Conservation (phyloP, 116 monocot genomes). For the Papilionanthe hybrid region DNA sequence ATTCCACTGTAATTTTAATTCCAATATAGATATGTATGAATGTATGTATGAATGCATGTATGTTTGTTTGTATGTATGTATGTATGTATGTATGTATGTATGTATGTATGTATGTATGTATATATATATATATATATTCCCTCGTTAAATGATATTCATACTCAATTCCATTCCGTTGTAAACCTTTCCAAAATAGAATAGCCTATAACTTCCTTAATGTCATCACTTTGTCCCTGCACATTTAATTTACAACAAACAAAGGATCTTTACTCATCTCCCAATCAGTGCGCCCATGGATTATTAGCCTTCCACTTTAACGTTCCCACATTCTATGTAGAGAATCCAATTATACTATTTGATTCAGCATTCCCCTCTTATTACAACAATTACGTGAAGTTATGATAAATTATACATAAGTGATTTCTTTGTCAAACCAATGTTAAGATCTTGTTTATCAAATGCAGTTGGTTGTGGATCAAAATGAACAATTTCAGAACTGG, state of each 20-base stretch:
- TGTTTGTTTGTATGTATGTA: too few relatives aligned
- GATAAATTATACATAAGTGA: not conserved
- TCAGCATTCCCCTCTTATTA: not conserved
- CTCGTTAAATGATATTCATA: too few relatives aligned
- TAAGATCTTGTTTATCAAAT: too few relatives aligned
- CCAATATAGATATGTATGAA: too few relatives aligned
- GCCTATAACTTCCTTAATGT: not conserved
- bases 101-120: too few relatives aligned
- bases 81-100: too few relatives aligned
- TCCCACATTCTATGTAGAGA: not conserved
- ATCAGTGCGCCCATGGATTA: not conserved
- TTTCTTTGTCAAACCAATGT: not conserved
- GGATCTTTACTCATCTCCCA: not conserved
- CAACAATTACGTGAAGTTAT: not conserved
- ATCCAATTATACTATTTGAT: not conserved
- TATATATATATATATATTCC: too few relatives aligned
- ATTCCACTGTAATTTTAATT: too few relatives aligned
- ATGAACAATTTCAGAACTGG: not conserved
- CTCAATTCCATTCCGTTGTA: too few relatives aligned
- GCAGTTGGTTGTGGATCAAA: not conserved
- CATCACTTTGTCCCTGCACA: not conserved
- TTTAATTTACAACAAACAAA: not conserved
- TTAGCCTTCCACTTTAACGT: not conserved
- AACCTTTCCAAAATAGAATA: not conserved
- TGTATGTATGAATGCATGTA: too few relatives aligned